Conservation (phyloP, 805 yeast species). For the Clavispora santaluciae region DNA sequence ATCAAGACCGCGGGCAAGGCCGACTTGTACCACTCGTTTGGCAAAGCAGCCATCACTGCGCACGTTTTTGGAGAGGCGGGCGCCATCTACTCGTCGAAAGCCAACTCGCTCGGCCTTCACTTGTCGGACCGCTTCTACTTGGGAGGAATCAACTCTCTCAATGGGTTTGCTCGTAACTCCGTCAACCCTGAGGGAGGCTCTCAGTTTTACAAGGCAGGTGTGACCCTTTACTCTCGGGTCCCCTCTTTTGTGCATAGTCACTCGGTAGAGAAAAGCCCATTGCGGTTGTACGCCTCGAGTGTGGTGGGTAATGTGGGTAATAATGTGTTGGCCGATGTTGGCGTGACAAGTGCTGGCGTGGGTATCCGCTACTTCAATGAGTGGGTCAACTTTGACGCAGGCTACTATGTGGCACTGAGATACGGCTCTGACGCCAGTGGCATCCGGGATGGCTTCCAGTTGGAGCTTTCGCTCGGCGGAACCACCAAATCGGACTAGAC, state of each 20-base stretch:
- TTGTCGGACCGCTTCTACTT: slow-evolving; percentile 75
- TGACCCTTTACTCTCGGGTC: slow-evolving; percentile 53
- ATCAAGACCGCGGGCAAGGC: slow-evolving; percentile 30
- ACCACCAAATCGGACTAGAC: slow-evolving; percentile 2
- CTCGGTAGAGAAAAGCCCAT: slow-evolving; percentile 26
- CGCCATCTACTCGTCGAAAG: slow-evolving; percentile 35
- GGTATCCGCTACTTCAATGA: slow-evolving; percentile 36
- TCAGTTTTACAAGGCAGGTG: slow-evolving; percentile 51
- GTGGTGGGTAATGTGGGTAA: slow-evolving; percentile 58
- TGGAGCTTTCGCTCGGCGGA: slow-evolving; percentile 37
- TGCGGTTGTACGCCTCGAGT: slow-evolving; percentile 54
- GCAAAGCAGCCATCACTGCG: slow-evolving; percentile 44
- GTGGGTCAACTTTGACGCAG: slow-evolving; percentile 40
- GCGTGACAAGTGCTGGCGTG: slow-evolving; percentile 28
- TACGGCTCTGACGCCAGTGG: slow-evolving; percentile 20
- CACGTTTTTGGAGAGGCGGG: slow-evolving; percentile 53
- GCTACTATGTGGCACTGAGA: slow-evolving; percentile 31
- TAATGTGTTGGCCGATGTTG: slow-evolving; percentile 21
- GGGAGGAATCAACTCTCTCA: slow-evolving; percentile 73
- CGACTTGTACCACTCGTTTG: slow-evolving; percentile 37
- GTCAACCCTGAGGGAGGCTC: slow-evolving; percentile 76
- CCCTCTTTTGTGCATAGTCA: slow-evolving; percentile 39
- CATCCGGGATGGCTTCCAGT: slow-evolving; percentile 35
- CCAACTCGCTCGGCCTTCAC: slow-evolving; percentile 39
- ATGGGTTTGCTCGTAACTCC: slow-evolving; percentile 65